Evolutionary conservation across 768 basidiomycete genomes (phyloP).

Genomic region (Lyophyllum semitale): DNA sequence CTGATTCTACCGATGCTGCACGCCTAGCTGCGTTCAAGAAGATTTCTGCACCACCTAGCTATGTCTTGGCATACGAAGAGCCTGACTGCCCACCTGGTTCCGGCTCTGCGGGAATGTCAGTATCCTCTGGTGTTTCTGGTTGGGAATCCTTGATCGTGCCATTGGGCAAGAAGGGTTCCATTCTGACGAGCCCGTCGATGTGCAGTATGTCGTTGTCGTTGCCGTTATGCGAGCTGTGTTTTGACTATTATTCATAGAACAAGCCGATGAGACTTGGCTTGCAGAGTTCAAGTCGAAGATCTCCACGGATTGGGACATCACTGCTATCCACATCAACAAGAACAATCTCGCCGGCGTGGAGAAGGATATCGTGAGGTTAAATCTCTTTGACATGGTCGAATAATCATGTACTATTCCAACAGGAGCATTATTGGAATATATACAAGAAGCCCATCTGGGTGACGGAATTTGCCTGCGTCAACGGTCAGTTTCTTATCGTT

Average conservation of each 20-base stretch:
- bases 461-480: slow-evolving; percentile 50
- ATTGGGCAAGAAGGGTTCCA: slow-evolving; percentile 38
- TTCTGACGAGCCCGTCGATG: slow-evolving; percentile 48
- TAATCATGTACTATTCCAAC: not conserved
- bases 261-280: slow-evolving; percentile 51
- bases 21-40: slow-evolving; percentile 38
- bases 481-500: slow-evolving; percentile 28
- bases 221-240: not conserved
- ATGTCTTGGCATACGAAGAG: slow-evolving; percentile 48
- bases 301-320: slow-evolving; percentile 45
- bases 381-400: not conserved
- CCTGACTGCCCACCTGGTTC: slow-evolving; percentile 46
- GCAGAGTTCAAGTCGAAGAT: slow-evolving; percentile 37
- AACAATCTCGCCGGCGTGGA: slow-evolving; percentile 44
- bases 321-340: slow-evolving; percentile 51
- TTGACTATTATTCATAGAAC: slow-evolving; percentile 30
- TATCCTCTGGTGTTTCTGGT: slow-evolving; percentile 37
- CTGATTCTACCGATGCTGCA: slow-evolving; percentile 38
- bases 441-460: slow-evolving; percentile 52
- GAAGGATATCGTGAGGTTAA: slow-evolving; percentile 39
- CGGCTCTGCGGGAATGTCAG: slow-evolving; percentile 46
- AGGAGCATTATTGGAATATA: slow-evolving; percentile 42
- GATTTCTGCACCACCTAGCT: slow-evolving; percentile 33
- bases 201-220: slow-evolving; percentile 38
- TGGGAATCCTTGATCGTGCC: slow-evolving; percentile 47